Conservation (phyloP, 371 early-diverging fungal species). For the Racocetra persica region DNA sequence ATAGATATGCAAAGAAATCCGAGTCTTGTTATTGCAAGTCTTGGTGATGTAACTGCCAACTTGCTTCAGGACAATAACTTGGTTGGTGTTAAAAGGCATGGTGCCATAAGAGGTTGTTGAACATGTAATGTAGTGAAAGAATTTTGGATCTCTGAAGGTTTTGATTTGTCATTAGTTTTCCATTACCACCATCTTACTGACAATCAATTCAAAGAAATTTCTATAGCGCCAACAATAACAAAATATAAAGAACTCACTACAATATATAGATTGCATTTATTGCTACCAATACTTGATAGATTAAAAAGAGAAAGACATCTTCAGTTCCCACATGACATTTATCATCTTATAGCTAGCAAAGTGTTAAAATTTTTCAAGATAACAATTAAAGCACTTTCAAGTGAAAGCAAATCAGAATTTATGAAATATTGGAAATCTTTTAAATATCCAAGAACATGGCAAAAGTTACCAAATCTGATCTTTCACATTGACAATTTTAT, state of each 20-base stretch:
- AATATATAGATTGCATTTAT: not conserved
- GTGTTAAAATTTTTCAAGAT: not conserved
- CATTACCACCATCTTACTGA: not conserved
- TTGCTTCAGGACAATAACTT: conserved; percentile 9
- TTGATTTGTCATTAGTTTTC: not conserved
- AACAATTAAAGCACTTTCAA: not conserved
- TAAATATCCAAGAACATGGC: not conserved
- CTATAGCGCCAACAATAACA: too few relatives aligned
- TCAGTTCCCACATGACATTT: conserved; percentile 3
- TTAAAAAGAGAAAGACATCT: not conserved
- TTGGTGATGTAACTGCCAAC: not conserved
- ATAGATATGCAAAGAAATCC: not conserved
- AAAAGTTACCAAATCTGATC: not conserved
- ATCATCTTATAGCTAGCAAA: not conserved
- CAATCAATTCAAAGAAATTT: not conserved
- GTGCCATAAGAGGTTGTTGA: not conserved
- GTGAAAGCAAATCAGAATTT: not conserved
- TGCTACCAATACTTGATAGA: not conserved
- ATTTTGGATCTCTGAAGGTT: not conserved
- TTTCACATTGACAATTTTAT: not conserved
- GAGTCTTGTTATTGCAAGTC: not conserved
- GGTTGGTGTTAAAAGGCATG: not conserved
- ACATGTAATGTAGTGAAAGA: not conserved
- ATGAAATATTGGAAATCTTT: not conserved
- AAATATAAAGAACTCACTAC: not conserved